These are phyloP conservation scores for Hypoxylon sp. DNA, from an alignment of 2,329 filamentous ascomycete genomes.

Conservation along the genomic window DNA sequence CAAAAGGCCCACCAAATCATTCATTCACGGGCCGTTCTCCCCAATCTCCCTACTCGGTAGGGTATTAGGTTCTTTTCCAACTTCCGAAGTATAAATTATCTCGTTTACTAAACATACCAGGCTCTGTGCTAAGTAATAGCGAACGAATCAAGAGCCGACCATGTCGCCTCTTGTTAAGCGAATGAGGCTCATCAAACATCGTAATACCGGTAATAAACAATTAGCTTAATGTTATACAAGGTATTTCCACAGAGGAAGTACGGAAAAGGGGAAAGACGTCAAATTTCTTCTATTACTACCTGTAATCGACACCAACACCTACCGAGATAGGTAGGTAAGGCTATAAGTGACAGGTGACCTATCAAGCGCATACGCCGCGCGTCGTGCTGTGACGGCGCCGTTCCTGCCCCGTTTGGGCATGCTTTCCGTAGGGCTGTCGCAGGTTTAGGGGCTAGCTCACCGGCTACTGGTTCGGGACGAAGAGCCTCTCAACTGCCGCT, in stretches of 20 bases:
- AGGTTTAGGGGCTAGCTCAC: slow-evolving; percentile 31
- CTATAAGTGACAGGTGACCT: slow-evolving; percentile 36
- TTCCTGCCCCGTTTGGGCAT: slow-evolving; percentile 37
- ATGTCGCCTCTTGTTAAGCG: slow-evolving; percentile 4
- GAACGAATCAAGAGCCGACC: slow-evolving; percentile 2
- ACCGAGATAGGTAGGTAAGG: slow-evolving; percentile 41
- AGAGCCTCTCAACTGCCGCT: slow-evolving; percentile 34
- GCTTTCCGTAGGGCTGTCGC: slow-evolving; percentile 43
- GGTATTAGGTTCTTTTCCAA: slow-evolving; percentile 25
- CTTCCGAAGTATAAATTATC: slow-evolving; percentile 21
- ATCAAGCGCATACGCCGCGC: slow-evolving; percentile 40
- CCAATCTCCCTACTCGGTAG: slow-evolving; percentile 41
- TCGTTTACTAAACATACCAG: slow-evolving; percentile 17
- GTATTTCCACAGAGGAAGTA: slow-evolving; percentile 5
- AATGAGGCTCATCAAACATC: slow-evolving; percentile 33
- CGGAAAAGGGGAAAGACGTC: slow-evolving; percentile 4
- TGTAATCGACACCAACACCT: slow-evolving; percentile 40
- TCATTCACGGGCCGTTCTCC: slow-evolving; percentile 40
- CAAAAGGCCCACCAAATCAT: slow-evolving; percentile 40
- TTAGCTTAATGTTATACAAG: slow-evolving; percentile 4
- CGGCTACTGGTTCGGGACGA: slow-evolving; percentile 17
- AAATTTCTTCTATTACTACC: slow-evolving; percentile 37
- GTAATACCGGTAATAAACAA: slow-evolving; percentile 14
- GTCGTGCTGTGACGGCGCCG: slow-evolving; percentile 36
- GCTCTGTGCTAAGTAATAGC: background rate